phyloP scores from a whole-genome alignment of 257 asterid species.

The Coffea eugenioides region DNA sequence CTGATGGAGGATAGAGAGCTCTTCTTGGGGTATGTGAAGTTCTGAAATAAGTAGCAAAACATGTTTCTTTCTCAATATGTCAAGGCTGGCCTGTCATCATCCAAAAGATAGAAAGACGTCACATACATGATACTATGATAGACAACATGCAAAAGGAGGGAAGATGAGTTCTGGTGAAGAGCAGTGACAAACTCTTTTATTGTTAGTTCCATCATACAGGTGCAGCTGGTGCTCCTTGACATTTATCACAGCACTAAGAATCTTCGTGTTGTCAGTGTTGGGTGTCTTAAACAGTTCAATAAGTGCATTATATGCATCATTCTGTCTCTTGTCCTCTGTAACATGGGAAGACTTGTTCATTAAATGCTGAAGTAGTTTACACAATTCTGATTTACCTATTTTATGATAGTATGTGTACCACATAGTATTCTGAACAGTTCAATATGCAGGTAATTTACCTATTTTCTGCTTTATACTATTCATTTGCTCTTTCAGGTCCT shows the following conservation, averaged over 20 bases:
- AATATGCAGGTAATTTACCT: conserved; percentile 8
- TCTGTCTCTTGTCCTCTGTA: conserved; percentile 29
- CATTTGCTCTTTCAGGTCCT: conserved; percentile 21
- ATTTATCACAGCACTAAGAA: conserved; percentile 27
- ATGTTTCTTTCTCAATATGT: conserved; percentile 54
- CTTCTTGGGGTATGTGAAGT: conserved; percentile 64
- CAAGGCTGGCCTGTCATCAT: conserved; percentile 54
- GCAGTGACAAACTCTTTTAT: conserved; percentile 24
- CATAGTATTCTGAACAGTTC: background rate
- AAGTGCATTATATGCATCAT: conserved; percentile 22
- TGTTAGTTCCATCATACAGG: conserved; percentile 30
- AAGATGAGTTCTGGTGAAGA: background rate
- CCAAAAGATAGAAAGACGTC: background rate
- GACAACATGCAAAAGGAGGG: background rate
- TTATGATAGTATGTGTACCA: background rate
- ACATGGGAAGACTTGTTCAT: background rate
- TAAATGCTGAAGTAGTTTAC: background rate
- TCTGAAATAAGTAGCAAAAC: conserved; percentile 73
- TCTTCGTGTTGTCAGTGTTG: conserved; percentile 28
- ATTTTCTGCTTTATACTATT: conserved; percentile 10
- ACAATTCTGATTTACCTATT: no score
- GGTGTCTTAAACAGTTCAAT: conserved; percentile 20
- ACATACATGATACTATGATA: no score
- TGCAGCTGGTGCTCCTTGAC: conserved; percentile 32
- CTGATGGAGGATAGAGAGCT: conserved; percentile 65